Percentiles rank a stretch among this genome's conserved stretches.
phyloP scores from a whole-genome alignment of 768 basidiomycete species.

The Hypholoma fasciculare region DNA sequence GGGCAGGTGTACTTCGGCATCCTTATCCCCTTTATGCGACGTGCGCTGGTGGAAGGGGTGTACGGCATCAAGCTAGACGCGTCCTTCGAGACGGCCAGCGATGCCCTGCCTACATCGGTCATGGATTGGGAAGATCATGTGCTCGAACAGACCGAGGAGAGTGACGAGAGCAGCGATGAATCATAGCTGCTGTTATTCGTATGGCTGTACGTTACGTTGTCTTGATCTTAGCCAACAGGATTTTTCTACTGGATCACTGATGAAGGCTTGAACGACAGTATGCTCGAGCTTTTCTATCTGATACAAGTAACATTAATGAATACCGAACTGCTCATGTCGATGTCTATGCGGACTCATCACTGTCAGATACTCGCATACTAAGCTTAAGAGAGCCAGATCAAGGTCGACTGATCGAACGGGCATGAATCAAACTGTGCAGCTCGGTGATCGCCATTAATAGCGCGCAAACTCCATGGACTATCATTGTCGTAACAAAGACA shows the following conservation, averaged over 20 bases:
- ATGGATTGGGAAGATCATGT: constrained; percentile 36
- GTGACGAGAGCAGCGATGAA: constrained; percentile 15
- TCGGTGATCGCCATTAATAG: too few species aligned
- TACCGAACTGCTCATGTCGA: not conserved
- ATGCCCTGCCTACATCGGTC: constrained; percentile 20
- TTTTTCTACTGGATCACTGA: not conserved
- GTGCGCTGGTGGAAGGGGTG: constrained; percentile 75
- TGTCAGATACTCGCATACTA: not conserved
- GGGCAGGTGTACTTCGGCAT: constrained; percentile 60
- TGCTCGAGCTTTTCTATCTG: not conserved
- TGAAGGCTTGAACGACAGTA: not conserved
- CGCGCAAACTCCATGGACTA: too few species aligned
- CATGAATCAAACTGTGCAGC: too few species aligned
- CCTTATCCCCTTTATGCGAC: constrained; percentile 69
- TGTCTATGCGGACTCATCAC: not conserved
- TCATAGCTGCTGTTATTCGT: not conserved
- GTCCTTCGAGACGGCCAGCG: constrained; percentile 19
- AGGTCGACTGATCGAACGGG: not conserved
- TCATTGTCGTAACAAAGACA: too few species aligned
- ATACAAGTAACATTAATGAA: not conserved
- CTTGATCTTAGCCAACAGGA: not conserved
- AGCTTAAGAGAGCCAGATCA: not conserved
- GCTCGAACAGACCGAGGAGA: constrained; percentile 18
- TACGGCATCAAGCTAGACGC: constrained; percentile 46
- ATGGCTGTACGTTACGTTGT: not conserved